Conservation (phyloP, 352 stramenopile species). For the Lagenidium giganteum region DNA sequence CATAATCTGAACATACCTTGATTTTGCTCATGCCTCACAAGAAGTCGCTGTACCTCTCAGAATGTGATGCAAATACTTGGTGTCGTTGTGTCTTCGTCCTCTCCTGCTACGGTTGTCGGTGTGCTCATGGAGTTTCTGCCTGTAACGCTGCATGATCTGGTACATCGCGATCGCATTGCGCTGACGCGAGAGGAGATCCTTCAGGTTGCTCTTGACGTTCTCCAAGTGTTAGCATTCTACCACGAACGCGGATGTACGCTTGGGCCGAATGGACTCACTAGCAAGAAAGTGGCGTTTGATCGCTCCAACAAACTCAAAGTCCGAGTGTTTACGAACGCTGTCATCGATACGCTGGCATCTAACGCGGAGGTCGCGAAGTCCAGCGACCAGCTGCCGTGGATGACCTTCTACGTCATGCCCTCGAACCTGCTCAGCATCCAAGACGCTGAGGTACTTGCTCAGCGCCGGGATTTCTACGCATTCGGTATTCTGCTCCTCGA, state of each 20-base stretch:
- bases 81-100: constrained; percentile 12
- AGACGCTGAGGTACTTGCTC: constrained; percentile 11
- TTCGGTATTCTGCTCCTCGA: constrained; percentile 70
- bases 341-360: too few species aligned
- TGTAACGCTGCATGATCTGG: constrained; percentile 44
- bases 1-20: background rate
- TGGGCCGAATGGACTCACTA: constrained; percentile 58
- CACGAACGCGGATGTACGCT: constrained; percentile 24
- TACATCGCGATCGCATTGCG: constrained; percentile 37
- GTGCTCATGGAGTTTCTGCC: constrained; percentile 40
- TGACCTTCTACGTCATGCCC: constrained; percentile 5
- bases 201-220: constrained; percentile 35
- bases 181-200: constrained; percentile 37
- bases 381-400: constrained; percentile 11
- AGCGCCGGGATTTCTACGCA: constrained; percentile 43
- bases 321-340: too few species aligned
- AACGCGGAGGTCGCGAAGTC: too few species aligned
- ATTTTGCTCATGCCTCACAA: background rate
- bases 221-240: constrained; percentile 35
- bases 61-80: constrained; percentile 45
- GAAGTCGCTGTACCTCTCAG: constrained; percentile 1
- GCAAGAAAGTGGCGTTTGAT: constrained; percentile 58
- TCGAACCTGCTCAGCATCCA: background rate
- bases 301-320: constrained; percentile 34
- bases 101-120: constrained; percentile 3